Percentiles rank a stretch among this genome's conserved stretches.
Conservation (phyloP, 2,329 filamentous ascomycete species). For the Xylariaceae sp. region DNA sequence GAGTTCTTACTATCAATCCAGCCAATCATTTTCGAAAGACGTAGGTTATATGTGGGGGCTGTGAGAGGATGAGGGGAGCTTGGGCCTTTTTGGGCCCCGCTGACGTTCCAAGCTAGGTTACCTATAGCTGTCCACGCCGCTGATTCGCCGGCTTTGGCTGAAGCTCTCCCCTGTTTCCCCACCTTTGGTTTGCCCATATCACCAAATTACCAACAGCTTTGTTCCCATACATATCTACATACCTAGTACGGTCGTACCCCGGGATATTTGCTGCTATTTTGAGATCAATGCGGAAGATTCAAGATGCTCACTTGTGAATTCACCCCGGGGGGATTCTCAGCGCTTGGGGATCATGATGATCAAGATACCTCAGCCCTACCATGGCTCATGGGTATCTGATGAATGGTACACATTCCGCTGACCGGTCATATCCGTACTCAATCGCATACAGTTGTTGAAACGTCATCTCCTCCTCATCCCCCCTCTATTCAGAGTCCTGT, state of each 20-base stretch:
- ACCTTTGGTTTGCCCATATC: neutral
- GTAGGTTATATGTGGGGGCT: neutral
- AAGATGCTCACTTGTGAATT: neutral
- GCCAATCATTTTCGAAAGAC: constrained; percentile 9
- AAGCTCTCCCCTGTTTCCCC: constrained; percentile 3
- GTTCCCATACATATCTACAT: neutral
- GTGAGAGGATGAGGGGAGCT: constrained; percentile 12
- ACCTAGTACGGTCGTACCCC: neutral
- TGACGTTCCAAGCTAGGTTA: constrained; percentile 3
- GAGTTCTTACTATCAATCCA: constrained; percentile 12
- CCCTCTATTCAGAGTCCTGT: too few relatives aligned
- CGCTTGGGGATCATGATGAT: neutral
- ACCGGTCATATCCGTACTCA: neutral
- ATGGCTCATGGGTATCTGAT: too few relatives aligned
- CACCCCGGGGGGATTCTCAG: too few relatives aligned
- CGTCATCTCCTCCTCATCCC: neutral
- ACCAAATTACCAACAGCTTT: constrained; percentile 8
- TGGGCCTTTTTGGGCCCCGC: constrained; percentile 16
- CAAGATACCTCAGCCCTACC: neutral
- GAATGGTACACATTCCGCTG: neutral
- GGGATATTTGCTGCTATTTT: neutral
- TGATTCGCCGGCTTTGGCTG: neutral
- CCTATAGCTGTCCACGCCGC: neutral
- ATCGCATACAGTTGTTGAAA: constrained; percentile 18
- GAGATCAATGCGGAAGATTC: neutral